Evolutionary conservation across 345 rosid genomes (phyloP), one percentile per base, ranked within the genome.

Genomic region (Streptanthus diversifolius): DNA sequence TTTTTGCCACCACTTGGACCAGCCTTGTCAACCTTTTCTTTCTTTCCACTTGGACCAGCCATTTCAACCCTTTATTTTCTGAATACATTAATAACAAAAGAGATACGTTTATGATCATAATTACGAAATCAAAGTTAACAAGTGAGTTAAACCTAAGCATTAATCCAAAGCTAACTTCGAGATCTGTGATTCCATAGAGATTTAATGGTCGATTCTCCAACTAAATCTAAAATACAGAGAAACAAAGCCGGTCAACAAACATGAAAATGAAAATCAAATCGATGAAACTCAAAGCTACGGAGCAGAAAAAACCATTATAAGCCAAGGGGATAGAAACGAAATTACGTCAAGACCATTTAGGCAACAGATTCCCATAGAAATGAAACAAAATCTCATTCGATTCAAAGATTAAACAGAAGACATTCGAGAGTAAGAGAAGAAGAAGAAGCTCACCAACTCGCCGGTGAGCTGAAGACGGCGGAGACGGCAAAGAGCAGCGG

Each of bases 1-100:
- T 76, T 79, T 3, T 84, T 90, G 35, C 91, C 97, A 18, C 84
- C 97, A 33, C 84, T 73, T 24, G 80, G 60, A 67, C 86, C 83
- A 76, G 89, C 66, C 71, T 41, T 70, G 3, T 24, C 64, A 15
- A 25, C 70, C 65, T 75, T 68, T 4, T 66, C 70, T 10, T 66
- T 65, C 51, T 61, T 52, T 33, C 5, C 74, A 49, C 56, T 25
- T 25, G 74, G 70, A 32, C 70, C 74, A 67, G 57, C 74, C 79
- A 62, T 76, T 53, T 15, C 68, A 11, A 41, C 45, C 11, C 52
- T 52, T 54, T 12, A 29, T 36, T 39, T 29, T 41, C 74, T 75
- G 55, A 59, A 49, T 66, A 55, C 55, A 59, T 67, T 2, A 49
- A n/a, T 62, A 30, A 13, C 62, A 36, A 19, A 32, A 7, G 14